Evolutionary conservation across 2,329 filamentous ascomycete genomes (phyloP).

Genomic region (Sclerotinia spermophila): DNA sequence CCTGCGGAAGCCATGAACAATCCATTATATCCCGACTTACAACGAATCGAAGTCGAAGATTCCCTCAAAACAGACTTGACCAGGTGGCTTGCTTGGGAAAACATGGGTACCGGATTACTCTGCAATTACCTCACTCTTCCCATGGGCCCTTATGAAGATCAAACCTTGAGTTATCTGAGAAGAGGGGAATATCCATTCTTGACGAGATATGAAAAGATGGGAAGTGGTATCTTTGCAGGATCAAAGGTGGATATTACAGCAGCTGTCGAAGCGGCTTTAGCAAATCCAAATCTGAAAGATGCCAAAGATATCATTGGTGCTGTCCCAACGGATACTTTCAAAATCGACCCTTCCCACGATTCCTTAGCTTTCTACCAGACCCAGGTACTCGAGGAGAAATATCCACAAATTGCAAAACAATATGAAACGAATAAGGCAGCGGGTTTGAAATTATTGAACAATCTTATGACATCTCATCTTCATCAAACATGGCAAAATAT

Average conservation of each 20-base stretch:
- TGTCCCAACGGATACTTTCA: constrained; percentile 57
- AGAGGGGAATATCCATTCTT: constrained; percentile 70
- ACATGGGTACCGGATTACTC: constrained; percentile 81
- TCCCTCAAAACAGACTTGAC: constrained; percentile 67
- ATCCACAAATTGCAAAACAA: constrained; percentile 62
- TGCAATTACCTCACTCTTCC: constrained; percentile 77
- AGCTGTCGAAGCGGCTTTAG: constrained; percentile 58
- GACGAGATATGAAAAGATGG: constrained; percentile 70
- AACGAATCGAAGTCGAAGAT: constrained; percentile 57
- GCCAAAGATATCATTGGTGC: constrained; percentile 62
- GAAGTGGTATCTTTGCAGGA: constrained; percentile 70
- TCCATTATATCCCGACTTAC: constrained; percentile 69
- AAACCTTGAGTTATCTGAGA: constrained; percentile 67
- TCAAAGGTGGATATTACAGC: constrained; percentile 59
- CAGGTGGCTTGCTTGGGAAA: constrained; percentile 89
- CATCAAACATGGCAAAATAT: constrained; percentile 80
- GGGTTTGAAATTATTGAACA: constrained; percentile 63
- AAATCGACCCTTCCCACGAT: constrained; percentile 59
- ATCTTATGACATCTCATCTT: constrained; percentile 79
- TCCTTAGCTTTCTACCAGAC: constrained; percentile 76
- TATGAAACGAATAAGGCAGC: constrained; percentile 53
- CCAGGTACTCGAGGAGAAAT: constrained; percentile 59
- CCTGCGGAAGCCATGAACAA: constrained; percentile 79
- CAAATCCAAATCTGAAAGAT: constrained; percentile 50
- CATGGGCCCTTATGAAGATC: constrained; percentile 73